Evolutionary conservation across 2,329 filamentous ascomycete genomes (phyloP).

Genomic region (Arachnomyces sp.): DNA sequence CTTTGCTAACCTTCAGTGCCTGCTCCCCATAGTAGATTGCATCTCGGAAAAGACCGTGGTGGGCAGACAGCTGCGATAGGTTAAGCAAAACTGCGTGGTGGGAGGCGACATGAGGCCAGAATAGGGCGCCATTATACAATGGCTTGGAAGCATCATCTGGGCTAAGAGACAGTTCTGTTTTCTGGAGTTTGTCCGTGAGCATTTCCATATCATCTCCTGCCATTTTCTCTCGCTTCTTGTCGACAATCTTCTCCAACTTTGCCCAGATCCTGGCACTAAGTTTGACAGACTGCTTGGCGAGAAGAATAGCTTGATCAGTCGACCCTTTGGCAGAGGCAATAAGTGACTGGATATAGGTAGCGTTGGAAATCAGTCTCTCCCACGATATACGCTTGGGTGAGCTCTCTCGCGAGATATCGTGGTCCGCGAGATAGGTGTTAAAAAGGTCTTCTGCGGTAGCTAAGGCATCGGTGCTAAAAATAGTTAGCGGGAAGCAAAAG

Average conservation of each 20-base stretch:
- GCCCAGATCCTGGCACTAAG: constrained; percentile 45
- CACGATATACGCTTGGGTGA: constrained; percentile 34
- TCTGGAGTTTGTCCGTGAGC: constrained; percentile 31
- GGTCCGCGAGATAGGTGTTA: constrained; percentile 24
- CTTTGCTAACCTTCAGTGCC: constrained; percentile 65
- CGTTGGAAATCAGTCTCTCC: constrained; percentile 51
- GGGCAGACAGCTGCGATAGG: constrained; percentile 68
- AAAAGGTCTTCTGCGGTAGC: constrained; percentile 22
- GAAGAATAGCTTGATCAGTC: constrained; percentile 38
- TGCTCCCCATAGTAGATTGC: constrained; percentile 82
- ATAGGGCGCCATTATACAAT: constrained; percentile 53
- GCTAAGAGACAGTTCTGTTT: constrained; percentile 30
- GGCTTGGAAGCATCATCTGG: constrained; percentile 22
- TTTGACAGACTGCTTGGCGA: constrained; percentile 41
- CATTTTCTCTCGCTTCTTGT: constrained; percentile 26
- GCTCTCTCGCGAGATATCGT: constrained; percentile 24
- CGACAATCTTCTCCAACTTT: constrained; percentile 39
- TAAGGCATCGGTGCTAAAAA: constrained; percentile 31
- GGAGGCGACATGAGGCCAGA: constrained; percentile 70
- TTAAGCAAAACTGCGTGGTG: constrained; percentile 64
- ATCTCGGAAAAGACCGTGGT: constrained; percentile 80
- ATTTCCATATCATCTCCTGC: constrained; percentile 23
- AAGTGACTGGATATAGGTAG: constrained; percentile 56
- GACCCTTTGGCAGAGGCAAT: constrained; percentile 52
- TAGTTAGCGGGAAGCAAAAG: constrained; percentile 34